Percentiles rank a stretch among this genome's conserved stretches.
These are phyloP conservation scores for Cordyceps militaris DNA, from an alignment of 2,329 filamentous ascomycete species.

Conservation along the genomic window DNA sequence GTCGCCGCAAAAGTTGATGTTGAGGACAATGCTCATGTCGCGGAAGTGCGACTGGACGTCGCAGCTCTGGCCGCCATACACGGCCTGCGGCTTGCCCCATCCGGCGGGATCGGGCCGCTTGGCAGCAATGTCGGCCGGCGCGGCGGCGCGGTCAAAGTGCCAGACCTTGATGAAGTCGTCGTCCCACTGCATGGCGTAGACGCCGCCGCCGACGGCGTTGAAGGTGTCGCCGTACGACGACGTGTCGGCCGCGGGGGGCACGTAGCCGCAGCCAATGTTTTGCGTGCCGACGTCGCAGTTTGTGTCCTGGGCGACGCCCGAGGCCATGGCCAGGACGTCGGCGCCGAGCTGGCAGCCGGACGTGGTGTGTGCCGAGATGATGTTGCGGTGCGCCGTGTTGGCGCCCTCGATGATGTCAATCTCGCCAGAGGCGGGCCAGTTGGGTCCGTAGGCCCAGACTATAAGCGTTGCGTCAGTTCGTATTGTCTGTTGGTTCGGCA, in stretches of 20 bases:
- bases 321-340: slow-evolving; percentile 7
- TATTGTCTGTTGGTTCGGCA: neutral
- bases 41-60: slow-evolving; percentile 59
- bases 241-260: slow-evolving; percentile 33
- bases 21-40: slow-evolving; percentile 64
- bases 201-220: slow-evolving; percentile 58
- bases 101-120: slow-evolving; percentile 52
- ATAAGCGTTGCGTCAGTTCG: slow-evolving; percentile 5
- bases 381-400: slow-evolving; percentile 52
- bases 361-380: slow-evolving; percentile 55
- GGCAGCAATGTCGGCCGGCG: slow-evolving; percentile 58
- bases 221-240: slow-evolving; percentile 55
- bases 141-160: slow-evolving; percentile 61
- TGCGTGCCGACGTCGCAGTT: slow-evolving; percentile 31
- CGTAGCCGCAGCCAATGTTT: slow-evolving; percentile 41
- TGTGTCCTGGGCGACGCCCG: slow-evolving; percentile 8
- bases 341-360: slow-evolving; percentile 25
- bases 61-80: slow-evolving; percentile 60
- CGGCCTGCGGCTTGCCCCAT: slow-evolving; percentile 64
- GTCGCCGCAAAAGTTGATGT: slow-evolving; percentile 67
- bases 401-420: slow-evolving; percentile 67
- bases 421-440: slow-evolving; percentile 59
- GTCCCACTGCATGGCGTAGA: slow-evolving; percentile 68
- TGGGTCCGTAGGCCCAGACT: slow-evolving; percentile 47
- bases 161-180: slow-evolving; percentile 61